phyloP scores from a whole-genome alignment of 352 stramenopile genomes.

The Blastocystis sp. region DNA sequence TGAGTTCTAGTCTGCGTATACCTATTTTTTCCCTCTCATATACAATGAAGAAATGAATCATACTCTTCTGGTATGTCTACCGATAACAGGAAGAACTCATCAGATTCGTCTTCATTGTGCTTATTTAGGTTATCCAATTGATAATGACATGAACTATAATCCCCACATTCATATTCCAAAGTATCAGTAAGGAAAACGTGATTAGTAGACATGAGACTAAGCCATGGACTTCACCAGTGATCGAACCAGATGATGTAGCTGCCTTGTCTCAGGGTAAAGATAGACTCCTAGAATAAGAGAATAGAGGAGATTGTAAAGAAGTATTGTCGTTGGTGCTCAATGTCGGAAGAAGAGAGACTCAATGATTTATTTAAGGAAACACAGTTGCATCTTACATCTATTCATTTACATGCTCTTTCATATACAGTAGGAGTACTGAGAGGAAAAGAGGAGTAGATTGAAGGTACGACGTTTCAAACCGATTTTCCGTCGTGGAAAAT shows the following conservation, averaged over 20 bases:
- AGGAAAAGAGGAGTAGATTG: not conserved
- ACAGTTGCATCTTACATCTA: constrained; percentile 8
- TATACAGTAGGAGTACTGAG: not conserved
- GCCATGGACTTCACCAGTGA: not conserved
- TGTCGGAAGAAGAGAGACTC: constrained; percentile 39
- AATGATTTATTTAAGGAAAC: constrained; percentile 61
- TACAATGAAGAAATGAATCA: not conserved
- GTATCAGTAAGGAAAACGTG: not conserved
- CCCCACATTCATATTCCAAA: constrained; percentile 16
- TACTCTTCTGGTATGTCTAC: constrained; percentile 61
- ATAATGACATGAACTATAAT: constrained; percentile 67
- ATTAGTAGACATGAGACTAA: not conserved
- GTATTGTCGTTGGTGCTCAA: constrained; percentile 49
- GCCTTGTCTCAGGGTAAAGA: not conserved
- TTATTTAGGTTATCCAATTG: constrained; percentile 56
- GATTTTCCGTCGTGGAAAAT: constrained; percentile 23
- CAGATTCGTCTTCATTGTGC: constrained; percentile 62
- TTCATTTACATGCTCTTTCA: constrained; percentile 36
- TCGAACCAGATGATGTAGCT: not conserved
- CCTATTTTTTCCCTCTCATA: constrained; percentile 42
- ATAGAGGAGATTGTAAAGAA: constrained; percentile 36
- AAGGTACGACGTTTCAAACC: constrained; percentile 38
- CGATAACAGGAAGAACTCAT: constrained; percentile 59
- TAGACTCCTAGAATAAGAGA: not conserved
- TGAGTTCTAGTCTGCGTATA: constrained; percentile 39